Evolutionary conservation across 129 eudicot genomes (phyloP), one percentile per base, ranked within the genome.

Genomic region (Pittosporum tobira): DNA sequence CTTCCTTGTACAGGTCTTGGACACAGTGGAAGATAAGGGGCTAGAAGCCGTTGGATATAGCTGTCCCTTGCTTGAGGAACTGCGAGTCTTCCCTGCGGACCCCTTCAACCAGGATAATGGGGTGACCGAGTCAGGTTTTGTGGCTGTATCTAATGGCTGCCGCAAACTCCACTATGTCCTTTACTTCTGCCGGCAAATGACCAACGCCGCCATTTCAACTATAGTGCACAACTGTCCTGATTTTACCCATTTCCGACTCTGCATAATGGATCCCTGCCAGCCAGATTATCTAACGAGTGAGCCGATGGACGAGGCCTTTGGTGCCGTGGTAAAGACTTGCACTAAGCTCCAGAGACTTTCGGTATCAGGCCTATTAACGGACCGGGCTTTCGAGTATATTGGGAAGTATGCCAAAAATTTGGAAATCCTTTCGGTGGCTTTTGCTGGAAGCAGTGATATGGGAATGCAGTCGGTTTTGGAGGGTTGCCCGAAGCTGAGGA

Each of bases 291-390:
- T 77, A 14, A 84, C 94, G 9, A 62, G 73, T 62, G 83, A 79
- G 34, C 91, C 96, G 10, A 77, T 88, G 88, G 95, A 88, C 36
- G 87, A 79, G 61, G 96, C 79, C n/a, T 88, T 88, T 64, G 96
- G 85, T 49, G 77, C 94, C 5, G 77, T 88, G 13, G 96, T 79
- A 11, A 77, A 81, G 57, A 72, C 82, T 8, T 88, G 96, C 51
- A 67, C 68, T 19, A 79, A 79, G 48, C 83, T 88, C 51, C 80
- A 71, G 61, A 62, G 96, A 43, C 91, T 88, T 6, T 72, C 91
- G 0, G 78, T 88, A 49, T 84, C 95, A 7, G 96, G 94, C 22
- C 78, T 74, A 13, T 68, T 88, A 26, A 88, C 96, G 0, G 96
- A 88, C 54, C 65, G 40, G 13, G 64, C 81, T 0, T 88, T 88